Evolutionary conservation across 345 rosid genomes (phyloP).

Genomic region (Eucalyptus marginata): DNA sequence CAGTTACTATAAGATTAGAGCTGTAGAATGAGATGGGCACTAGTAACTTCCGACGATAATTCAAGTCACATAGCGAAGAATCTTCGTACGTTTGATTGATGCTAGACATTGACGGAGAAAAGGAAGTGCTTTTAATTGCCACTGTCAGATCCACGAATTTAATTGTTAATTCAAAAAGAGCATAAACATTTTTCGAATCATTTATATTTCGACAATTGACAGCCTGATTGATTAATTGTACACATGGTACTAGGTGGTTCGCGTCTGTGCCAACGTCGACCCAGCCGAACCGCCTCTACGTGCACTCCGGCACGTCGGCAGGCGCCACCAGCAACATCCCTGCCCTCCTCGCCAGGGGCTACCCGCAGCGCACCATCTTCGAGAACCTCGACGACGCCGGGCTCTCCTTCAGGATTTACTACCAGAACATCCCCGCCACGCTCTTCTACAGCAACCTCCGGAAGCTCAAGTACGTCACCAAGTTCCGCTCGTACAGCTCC

Average conservation of each 20-base stretch:
- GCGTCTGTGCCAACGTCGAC: constrained; percentile 92
- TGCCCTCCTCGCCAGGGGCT: constrained; percentile 39
- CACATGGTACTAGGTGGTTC: constrained; percentile 44
- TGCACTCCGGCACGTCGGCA: constrained; percentile 69
- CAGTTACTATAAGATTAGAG: neutral
- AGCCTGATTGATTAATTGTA: neutral
- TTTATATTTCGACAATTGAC: neutral
- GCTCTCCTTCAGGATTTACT: constrained; percentile 69
- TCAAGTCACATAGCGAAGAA: neutral
- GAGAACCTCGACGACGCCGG: constrained; percentile 54
- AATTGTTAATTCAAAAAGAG: neutral
- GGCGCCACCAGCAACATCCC: constrained; percentile 90
- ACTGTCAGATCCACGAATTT: neutral
- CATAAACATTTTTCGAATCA: neutral
- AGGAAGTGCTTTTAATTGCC: neutral
- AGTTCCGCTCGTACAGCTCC: constrained; percentile 36
- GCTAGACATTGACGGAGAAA: neutral
- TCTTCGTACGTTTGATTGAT: neutral
- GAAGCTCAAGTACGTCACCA: constrained; percentile 46
- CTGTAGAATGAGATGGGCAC: neutral
- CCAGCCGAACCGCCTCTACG: constrained; percentile 81
- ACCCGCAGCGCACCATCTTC: constrained; percentile 82
- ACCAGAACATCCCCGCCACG: constrained; percentile 80
- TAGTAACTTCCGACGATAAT: neutral
- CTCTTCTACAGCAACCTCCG: constrained; percentile 61